Conservation (phyloP, 83 land plant species). For the Thuja plicata region DNA sequence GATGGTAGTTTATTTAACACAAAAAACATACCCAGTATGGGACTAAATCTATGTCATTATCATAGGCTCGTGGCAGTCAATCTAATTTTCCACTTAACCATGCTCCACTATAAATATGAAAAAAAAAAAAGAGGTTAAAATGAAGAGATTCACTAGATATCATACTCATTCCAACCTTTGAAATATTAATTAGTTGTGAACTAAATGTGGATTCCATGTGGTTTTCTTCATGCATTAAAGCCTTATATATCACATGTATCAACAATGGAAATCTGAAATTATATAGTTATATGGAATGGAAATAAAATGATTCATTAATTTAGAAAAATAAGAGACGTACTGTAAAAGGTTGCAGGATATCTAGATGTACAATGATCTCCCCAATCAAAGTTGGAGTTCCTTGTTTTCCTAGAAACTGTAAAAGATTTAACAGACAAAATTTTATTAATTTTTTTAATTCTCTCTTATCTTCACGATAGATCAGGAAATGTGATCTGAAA, state of each 20-base stretch:
- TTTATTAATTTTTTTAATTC: too few relatives aligned
- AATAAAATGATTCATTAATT: too few relatives aligned
- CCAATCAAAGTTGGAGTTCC: constrained; percentile 50
- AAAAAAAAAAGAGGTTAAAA: too few relatives aligned
- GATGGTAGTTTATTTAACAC: not conserved
- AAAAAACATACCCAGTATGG: too few relatives aligned
- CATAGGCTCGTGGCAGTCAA: too few relatives aligned
- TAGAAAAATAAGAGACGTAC: not conserved
- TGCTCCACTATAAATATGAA: too few relatives aligned
- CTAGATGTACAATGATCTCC: constrained; percentile 51
- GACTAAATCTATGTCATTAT: too few relatives aligned
- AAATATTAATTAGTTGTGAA: not conserved
- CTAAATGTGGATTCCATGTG: not conserved
- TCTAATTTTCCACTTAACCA: too few relatives aligned
- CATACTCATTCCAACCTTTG: not conserved
- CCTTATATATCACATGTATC: not conserved
- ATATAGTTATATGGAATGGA: too few relatives aligned
- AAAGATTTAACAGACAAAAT: not conserved
- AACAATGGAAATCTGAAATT: too few relatives aligned
- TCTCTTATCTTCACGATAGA: too few relatives aligned
- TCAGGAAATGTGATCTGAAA: too few relatives aligned
- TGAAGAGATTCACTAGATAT: not conserved
- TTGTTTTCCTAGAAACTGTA: constrained; percentile 37
- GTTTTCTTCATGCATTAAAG: not conserved
- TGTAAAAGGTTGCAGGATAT: constrained; percentile 59